These are phyloP conservation scores for Skeletonema costatum DNA, from an alignment of 108 stramenopile species.

Conservation along the genomic window DNA sequence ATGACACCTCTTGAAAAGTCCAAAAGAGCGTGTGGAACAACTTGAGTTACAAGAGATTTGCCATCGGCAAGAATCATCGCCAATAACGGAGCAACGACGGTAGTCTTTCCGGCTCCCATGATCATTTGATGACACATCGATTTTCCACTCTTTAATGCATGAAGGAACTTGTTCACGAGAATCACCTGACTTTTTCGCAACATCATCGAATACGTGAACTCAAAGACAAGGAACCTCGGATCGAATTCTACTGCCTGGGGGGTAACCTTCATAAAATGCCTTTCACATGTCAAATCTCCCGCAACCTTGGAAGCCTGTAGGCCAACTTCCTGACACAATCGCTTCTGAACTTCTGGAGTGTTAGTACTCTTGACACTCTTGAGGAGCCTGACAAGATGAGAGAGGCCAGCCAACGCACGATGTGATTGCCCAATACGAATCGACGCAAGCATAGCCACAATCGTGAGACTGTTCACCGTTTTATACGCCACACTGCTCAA, in stretches of 20 bases:
- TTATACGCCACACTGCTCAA: constrained; percentile 83
- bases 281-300: constrained; percentile 76
- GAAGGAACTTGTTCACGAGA: constrained; percentile 93
- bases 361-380: constrained; percentile 65
- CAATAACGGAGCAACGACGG: constrained; percentile 97
- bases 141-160: constrained; percentile 61
- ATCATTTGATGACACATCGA: constrained; percentile 99
- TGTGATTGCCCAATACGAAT: constrained; percentile 90
- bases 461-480: constrained; percentile 86
- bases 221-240: constrained; percentile 97
- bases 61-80: constrained; percentile 98
- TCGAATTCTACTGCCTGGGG: constrained; percentile 87
- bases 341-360: constrained; percentile 45
- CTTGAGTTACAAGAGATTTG: constrained; percentile 94
- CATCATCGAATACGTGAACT: constrained; percentile 95
- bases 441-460: constrained; percentile 90
- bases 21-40: constrained; percentile 97
- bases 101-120: constrained; percentile 99
- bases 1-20: constrained; percentile 97
- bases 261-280: constrained; percentile 86
- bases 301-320: constrained; percentile 86
- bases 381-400: constrained; percentile 68
- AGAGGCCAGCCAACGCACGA: constrained; percentile 72
- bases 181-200: constrained; percentile 96
- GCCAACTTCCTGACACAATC: constrained; percentile 80